Percentiles rank a stretch among this genome's conserved stretches.
Conservation (phyloP, 202 grass and related monocot genomes). For the Schoenoplectus triqueter region DNA sequence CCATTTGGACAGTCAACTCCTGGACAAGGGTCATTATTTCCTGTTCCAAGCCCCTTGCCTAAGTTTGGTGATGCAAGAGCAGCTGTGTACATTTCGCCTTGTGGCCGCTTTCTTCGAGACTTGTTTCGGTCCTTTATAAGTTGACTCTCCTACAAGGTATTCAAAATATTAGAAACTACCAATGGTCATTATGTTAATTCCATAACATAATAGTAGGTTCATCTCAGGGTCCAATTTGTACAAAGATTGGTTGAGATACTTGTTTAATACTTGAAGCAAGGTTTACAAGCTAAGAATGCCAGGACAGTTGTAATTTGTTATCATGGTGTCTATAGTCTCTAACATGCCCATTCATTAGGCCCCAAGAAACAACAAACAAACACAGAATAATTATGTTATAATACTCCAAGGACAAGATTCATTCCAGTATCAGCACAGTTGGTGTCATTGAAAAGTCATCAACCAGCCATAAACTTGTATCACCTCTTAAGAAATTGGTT, state of each 20-base stretch:
- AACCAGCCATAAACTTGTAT: constrained; percentile 13
- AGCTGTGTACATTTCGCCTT: constrained; percentile 62
- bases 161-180: constrained; percentile 26
- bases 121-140: constrained; percentile 92
- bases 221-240: no score
- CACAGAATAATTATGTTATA: neutral
- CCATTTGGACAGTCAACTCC: constrained; percentile 50
- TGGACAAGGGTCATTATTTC: constrained; percentile 54
- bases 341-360: neutral
- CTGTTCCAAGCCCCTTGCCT: constrained; percentile 55
- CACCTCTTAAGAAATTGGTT: neutral
- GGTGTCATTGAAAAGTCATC: neutral
- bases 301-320: neutral
- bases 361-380: no score
- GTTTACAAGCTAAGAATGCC: neutral
- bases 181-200: neutral
- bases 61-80: constrained; percentile 52
- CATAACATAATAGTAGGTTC: neutral
- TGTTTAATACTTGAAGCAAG: neutral
- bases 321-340: constrained; percentile 3
- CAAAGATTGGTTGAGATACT: constrained; percentile 1
- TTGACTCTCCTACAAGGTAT: constrained; percentile 78
- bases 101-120: constrained; percentile 74
- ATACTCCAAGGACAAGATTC: neutral
- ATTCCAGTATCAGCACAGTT: constrained; percentile 12